These are phyloP conservation scores for Lavandula angustifolia DNA, from an alignment of 257 asterid species.

Conservation along the genomic window DNA sequence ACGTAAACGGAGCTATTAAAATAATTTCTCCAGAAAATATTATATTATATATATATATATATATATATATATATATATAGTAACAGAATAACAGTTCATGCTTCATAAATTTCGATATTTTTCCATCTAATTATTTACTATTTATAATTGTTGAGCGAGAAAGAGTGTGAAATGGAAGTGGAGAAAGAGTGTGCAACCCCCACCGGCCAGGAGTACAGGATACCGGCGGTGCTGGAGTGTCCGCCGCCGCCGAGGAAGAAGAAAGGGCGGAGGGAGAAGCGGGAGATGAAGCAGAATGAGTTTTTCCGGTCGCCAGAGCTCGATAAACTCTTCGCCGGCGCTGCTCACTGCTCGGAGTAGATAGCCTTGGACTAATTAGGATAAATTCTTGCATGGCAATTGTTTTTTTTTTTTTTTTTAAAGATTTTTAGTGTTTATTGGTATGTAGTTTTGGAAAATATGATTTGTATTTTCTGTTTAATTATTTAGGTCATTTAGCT, in stretches of 20 bases:
- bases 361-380: constrained; percentile 37
- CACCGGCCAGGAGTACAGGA: constrained; percentile 47
- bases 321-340: constrained; percentile 44
- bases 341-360: constrained; percentile 27
- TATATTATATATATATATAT: constrained; percentile 13
- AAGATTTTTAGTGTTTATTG: not conserved
- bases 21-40: constrained; percentile 9
- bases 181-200: constrained; percentile 70
- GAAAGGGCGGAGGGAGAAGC: constrained; percentile 26
- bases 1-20: not conserved
- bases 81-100: not conserved
- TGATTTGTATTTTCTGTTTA: not conserved
- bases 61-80: constrained; percentile 17
- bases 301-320: constrained; percentile 61
- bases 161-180: constrained; percentile 36
- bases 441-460: not conserved
- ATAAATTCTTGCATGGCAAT: not conserved
- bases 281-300: constrained; percentile 40
- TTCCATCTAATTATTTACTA: not conserved
- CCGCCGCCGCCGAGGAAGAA: constrained; percentile 75
- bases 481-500: not conserved
- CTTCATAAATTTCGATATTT: not conserved
- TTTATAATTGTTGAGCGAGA: not conserved
- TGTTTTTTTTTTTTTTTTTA: not conserved
- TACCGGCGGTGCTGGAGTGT: constrained; percentile 49